A percentile compares a stretch with the other conserved stretches of the same genome.
These are phyloP conservation scores for Musa troglodytarum DNA, from an alignment of 176 grass and related monocot species.

Conservation along the genomic window DNA sequence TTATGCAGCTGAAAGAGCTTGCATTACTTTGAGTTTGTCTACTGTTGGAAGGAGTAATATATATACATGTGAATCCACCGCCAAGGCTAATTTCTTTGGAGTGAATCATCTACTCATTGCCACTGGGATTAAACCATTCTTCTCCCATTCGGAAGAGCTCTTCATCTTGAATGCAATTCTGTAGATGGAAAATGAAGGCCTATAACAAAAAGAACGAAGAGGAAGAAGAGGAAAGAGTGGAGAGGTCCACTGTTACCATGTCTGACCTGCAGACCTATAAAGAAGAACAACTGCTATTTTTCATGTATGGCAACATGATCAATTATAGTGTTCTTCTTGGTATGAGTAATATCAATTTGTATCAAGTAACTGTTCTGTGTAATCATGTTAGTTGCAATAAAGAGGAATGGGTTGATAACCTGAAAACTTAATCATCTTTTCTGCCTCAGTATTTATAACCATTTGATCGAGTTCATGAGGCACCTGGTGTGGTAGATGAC, in stretches of 20 bases:
- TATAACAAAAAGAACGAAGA: neutral
- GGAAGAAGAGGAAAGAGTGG: neutral
- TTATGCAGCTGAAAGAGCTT: constrained; percentile 1
- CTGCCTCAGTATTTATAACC: no score
- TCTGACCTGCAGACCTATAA: neutral
- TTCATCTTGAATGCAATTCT: no score
- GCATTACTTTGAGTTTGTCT: neutral
- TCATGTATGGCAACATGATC: neutral
- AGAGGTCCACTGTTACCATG: neutral
- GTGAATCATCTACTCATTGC: neutral
- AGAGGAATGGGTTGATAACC: neutral
- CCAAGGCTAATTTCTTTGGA: neutral
- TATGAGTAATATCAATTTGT: no score
- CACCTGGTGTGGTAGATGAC: neutral
- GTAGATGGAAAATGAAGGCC: neutral
- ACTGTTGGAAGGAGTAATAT: neutral
- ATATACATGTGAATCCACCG: neutral
- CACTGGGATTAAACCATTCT: neutral
- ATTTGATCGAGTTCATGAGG: no score
- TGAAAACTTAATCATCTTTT: no score
- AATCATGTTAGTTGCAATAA: neutral
- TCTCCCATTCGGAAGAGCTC: no score
- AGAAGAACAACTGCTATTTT: neutral
- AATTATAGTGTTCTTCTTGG: neutral
- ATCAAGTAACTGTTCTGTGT: neutral